Conservation (phyloP, 2,329 filamentous ascomycete genomes). For the Pestalotiopsis fici region DNA sequence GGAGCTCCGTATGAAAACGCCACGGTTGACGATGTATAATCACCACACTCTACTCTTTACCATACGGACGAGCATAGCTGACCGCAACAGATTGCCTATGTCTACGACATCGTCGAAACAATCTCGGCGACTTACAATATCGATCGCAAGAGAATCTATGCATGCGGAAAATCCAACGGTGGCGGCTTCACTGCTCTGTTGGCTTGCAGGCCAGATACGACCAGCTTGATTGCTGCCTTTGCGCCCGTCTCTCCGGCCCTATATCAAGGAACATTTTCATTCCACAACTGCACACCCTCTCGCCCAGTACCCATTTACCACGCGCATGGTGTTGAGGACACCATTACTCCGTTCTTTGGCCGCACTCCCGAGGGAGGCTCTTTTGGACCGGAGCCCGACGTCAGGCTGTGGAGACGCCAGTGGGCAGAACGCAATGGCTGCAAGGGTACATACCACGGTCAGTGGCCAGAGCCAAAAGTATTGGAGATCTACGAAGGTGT, state of each 20-base stretch:
- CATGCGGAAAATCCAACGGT: slow-evolving; percentile 20
- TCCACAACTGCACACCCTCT: slow-evolving; percentile 15
- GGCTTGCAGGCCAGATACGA: slow-evolving; percentile 18
- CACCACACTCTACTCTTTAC: not conserved
- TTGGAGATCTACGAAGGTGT: slow-evolving; percentile 16
- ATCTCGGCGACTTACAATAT: slow-evolving; percentile 21
- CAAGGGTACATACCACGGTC: slow-evolving; percentile 12
- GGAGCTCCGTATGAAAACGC: slow-evolving; percentile 24
- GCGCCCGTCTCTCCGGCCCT: slow-evolving; percentile 19
- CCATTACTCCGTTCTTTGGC: slow-evolving; percentile 16
- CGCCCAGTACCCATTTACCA: slow-evolving; percentile 17
- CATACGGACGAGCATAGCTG: not conserved
- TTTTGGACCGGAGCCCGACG: slow-evolving; percentile 17
- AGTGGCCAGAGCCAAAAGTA: slow-evolving; percentile 13
- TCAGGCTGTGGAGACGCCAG: slow-evolving; percentile 16
- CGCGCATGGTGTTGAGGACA: slow-evolving; percentile 17
- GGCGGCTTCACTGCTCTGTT: slow-evolving; percentile 19
- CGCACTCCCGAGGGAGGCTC: slow-evolving; percentile 13
- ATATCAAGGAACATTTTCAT: slow-evolving; percentile 17
- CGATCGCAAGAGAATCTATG: slow-evolving; percentile 17
- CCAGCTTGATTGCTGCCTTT: slow-evolving; percentile 15
- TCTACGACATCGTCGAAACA: slow-evolving; percentile 21
- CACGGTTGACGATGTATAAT: slow-evolving; percentile 21
- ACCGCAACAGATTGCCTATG: slow-evolving; percentile 18
- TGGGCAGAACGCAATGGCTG: slow-evolving; percentile 19